A percentile compares a stretch with the other conserved stretches of the same genome.
Conservation (phyloP, 2,329 filamentous ascomycete species). For the Eutypella sp. region DNA sequence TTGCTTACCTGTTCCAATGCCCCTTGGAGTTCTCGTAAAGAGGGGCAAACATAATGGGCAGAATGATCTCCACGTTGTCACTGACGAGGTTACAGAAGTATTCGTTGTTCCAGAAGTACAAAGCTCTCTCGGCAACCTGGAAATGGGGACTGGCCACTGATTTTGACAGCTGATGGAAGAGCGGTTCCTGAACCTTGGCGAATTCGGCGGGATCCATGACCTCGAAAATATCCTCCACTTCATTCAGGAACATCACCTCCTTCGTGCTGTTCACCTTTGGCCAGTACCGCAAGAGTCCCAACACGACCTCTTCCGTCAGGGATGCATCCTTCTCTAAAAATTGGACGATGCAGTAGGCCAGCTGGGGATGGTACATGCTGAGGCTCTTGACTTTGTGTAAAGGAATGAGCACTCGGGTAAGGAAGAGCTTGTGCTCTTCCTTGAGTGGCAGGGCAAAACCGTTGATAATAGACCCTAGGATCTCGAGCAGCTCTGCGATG, state of each 20-base stretch:
- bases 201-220: conserved; percentile 99
- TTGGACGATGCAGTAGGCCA: conserved; percentile 98
- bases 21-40: conserved; percentile 98
- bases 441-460: conserved; percentile 95
- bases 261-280: conserved; percentile 99
- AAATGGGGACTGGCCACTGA: conserved; percentile 98
- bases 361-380: conserved; percentile 99
- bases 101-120: conserved; percentile 99
- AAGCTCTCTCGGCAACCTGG: conserved; percentile 92
- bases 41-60: conserved; percentile 98
- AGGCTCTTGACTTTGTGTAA: conserved; percentile 97
- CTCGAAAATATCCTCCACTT: conserved; percentile 99
- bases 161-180: conserved; percentile 96
- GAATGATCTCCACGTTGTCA: conserved; percentile 96
- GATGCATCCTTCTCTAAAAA: conserved; percentile 97
- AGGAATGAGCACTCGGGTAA: conserved; percentile 87
- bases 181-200: conserved; percentile 93
- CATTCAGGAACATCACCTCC: conserved; percentile 99
- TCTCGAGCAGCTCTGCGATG: conserved; percentile 93
- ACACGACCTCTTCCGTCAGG: conserved; percentile 94
- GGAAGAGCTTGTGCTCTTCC: conserved; percentile 97
- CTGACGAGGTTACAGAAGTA: conserved; percentile 99
- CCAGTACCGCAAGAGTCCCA: conserved; percentile 94
- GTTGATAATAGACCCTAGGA: conserved; percentile 97
- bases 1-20: conserved; percentile 88